A percentile compares a stretch with the other conserved stretches of the same genome.
phyloP scores from a whole-genome alignment of 1,284 basidiomycete genomes.

The Sanghuangporus sanghuang region DNA sequence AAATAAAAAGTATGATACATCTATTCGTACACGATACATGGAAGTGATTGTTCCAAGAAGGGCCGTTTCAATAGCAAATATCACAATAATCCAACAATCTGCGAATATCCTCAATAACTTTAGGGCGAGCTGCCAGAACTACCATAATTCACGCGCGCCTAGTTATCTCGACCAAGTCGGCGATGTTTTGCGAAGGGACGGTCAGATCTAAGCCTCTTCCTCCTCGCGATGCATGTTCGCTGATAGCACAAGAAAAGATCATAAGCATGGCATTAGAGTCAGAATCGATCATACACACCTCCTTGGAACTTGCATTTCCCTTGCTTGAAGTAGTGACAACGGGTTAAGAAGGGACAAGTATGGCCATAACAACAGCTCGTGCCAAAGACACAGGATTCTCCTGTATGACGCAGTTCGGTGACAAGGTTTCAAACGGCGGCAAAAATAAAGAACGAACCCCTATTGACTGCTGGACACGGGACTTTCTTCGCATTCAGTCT shows the following conservation, averaged over 20 bases:
- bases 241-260: slow-evolving; percentile 19
- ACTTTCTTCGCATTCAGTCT: slow-evolving; percentile 49
- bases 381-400: slow-evolving; percentile 49
- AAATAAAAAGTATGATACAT: neutral
- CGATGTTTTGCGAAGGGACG: neutral
- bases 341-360: slow-evolving; percentile 41
- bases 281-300: slow-evolving; percentile 32
- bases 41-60: neutral
- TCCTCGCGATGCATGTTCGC: slow-evolving; percentile 15
- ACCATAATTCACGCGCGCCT: neutral
- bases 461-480: slow-evolving; percentile 52
- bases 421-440: slow-evolving; percentile 3
- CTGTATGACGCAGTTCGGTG: slow-evolving; percentile 27
- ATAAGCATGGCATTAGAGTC: slow-evolving; percentile 16
- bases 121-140: neutral
- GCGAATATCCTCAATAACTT: slow-evolving; percentile 1
- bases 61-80: neutral
- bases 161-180: neutral
- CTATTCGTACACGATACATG: neutral
- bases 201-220: neutral
- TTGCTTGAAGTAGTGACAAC: slow-evolving; percentile 47
- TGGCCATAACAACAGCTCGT: slow-evolving; percentile 60
- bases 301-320: slow-evolving; percentile 55
- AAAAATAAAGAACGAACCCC: slow-evolving; percentile 31
- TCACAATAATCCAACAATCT: neutral